A percentile compares a stretch with the other conserved stretches of the same genome.
Conservation (phyloP, 1,139 yeast genomes). For the Pichia sp. region DNA sequence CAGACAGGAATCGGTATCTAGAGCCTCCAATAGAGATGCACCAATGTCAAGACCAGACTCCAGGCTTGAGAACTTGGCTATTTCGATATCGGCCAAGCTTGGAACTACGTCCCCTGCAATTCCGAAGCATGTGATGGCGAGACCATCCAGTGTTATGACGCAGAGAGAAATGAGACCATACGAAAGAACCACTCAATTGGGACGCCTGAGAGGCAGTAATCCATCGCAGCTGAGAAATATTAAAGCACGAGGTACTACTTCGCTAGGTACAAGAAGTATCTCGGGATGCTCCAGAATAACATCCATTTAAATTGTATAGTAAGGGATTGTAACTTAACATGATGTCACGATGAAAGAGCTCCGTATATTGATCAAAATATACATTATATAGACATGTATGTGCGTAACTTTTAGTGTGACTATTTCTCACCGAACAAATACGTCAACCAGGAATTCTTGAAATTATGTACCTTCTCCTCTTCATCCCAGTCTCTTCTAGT, state of each 20-base stretch:
- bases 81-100: constrained; percentile 9
- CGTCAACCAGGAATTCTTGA: constrained; percentile 32
- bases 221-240: not conserved
- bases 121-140: not conserved
- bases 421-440: constrained; percentile 36
- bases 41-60: constrained; percentile 9
- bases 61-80: constrained; percentile 12
- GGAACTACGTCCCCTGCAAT: constrained; percentile 13
- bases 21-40: not conserved
- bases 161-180: constrained; percentile 6
- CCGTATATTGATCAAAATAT: too few relatives aligned
- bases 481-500: constrained; percentile 37
- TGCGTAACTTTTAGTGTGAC: not conserved
- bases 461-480: constrained; percentile 34
- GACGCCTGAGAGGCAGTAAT: not conserved
- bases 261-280: constrained; percentile 6
- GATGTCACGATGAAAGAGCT: too few relatives aligned
- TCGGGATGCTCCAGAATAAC: constrained; percentile 5
- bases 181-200: not conserved
- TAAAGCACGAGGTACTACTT: constrained; percentile 9
- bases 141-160: constrained; percentile 5
- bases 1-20: not conserved
- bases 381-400: too few relatives aligned
- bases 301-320: constrained; percentile 4
- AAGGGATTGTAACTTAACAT: too few relatives aligned